Evolutionary conservation across 2,329 filamentous ascomycete genomes (phyloP), one percentile per base, ranked within the genome.

Genomic region (Ascochyta koolunga): DNA sequence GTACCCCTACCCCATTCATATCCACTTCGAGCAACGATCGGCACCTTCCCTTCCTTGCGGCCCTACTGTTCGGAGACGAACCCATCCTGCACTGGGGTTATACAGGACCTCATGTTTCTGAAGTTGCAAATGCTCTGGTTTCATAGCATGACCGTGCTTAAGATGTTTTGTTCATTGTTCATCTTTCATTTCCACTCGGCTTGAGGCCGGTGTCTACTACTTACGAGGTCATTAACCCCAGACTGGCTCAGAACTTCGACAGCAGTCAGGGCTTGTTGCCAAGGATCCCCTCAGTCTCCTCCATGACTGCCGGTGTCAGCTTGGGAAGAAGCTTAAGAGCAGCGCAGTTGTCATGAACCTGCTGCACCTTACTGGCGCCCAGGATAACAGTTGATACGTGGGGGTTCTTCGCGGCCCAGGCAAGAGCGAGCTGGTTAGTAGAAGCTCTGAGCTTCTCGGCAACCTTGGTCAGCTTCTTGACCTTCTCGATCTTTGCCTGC

Each of bases 351-450:
- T 81, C 79, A 53, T 76, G 73, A 48, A 82, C 76, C 69, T 82
- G 79, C 60, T 78, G 65, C 24, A 77, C 73, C 69, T 81, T 81
- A 18, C 78, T 80, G 4, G 79, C 79, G 37, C 83, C 82, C 8
- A 83, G 76, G 46, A 85, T 85, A 62, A 85, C 82, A 1, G 80
- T 82, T 60, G 73, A 77, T 46, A 86, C 84, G 54, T 86, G 82
- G 27, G 78, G 75, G 68, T 87, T 86, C 74, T 82, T 85, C 24
- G 83, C 76, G 41, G 76, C 76, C 84, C 84, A 87, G 1, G 84
- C 84, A 29, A 86, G 75, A n/a, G 82, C 78, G 7, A 87, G 77
- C 53, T 84, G 81, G 4, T 80, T 70, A 8, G 75, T 76, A 27
- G 68, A 80, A 54, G 74, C 79, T 50, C 77, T 80, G 2, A 82